Evolutionary conservation across 306 rosid species (phyloP).

Genomic region (Parietaria judaica): DNA sequence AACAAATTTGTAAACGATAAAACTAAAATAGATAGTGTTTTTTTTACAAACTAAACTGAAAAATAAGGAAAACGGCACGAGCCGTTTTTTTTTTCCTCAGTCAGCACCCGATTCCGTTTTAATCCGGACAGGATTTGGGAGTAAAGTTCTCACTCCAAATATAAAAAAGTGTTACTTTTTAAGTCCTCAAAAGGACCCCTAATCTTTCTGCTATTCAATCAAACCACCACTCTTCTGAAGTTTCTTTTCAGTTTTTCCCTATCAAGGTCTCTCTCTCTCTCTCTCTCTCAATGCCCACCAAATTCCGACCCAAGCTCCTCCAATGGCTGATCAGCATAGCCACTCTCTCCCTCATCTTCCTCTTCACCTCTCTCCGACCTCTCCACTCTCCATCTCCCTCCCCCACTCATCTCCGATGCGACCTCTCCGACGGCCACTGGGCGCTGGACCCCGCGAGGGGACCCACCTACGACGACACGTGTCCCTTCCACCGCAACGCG

Average conservation of each 20-base stretch:
- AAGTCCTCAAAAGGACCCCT: too few relatives aligned
- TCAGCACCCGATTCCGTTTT: too few relatives aligned
- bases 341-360: slow-evolving; percentile 28
- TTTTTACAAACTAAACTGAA: too few relatives aligned
- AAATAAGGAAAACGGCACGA: too few relatives aligned
- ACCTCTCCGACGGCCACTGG: slow-evolving; percentile 56
- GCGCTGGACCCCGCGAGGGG: slow-evolving; percentile 41
- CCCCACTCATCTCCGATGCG: slow-evolving; percentile 20
- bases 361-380: slow-evolving; percentile 44
- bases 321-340: slow-evolving; percentile 50
- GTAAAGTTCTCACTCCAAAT: too few relatives aligned
- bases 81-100: too few relatives aligned
- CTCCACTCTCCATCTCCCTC: slow-evolving; percentile 17
- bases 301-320: slow-evolving; percentile 47
- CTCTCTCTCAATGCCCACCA: slow-evolving; percentile 39
- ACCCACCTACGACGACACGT: slow-evolving; percentile 65
- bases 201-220: too few relatives aligned
- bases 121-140: too few relatives aligned
- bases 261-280: neutral
- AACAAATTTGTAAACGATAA: too few relatives aligned
- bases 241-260: neutral
- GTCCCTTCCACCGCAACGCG: slow-evolving; percentile 84
- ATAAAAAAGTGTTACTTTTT: too few relatives aligned
- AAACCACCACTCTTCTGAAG: too few relatives aligned
- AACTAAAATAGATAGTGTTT: too few relatives aligned